phyloP scores from a whole-genome alignment of 2,329 filamentous ascomycete species.

The Alternaria ventricosa region DNA sequence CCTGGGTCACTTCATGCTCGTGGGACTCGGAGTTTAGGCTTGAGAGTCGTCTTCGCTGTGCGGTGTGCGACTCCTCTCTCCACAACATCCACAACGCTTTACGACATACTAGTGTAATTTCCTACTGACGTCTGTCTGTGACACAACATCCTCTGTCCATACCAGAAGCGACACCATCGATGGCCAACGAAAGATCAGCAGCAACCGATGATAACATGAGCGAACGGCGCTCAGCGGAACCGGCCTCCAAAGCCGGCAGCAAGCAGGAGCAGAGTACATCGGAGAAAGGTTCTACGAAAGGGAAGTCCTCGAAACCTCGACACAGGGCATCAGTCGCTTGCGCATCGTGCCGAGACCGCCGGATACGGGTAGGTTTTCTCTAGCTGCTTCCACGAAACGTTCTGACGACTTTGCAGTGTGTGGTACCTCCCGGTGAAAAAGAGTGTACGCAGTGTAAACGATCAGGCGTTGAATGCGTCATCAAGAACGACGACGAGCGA shows the following conservation, averaged over 20 bases:
- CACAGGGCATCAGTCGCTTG: constrained; percentile 62
- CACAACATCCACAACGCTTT: constrained; percentile 6
- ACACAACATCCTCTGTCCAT: neutral
- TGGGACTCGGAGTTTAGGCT: constrained; percentile 21
- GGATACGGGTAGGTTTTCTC: constrained; percentile 47
- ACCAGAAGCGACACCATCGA: neutral
- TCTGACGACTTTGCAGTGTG: constrained; percentile 51
- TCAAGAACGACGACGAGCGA: constrained; percentile 65
- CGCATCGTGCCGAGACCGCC: constrained; percentile 58
- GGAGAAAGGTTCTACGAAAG: constrained; percentile 19
- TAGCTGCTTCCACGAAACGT: constrained; percentile 18
- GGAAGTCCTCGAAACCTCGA: constrained; percentile 41
- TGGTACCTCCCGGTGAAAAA: constrained; percentile 60
- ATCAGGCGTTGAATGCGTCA: constrained; percentile 60
- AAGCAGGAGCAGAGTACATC: constrained; percentile 18
- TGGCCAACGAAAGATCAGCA: constrained; percentile 19
- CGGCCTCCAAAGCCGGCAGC: constrained; percentile 17
- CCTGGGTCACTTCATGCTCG: constrained; percentile 9
- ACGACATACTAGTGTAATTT: neutral
- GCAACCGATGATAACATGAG: constrained; percentile 16
- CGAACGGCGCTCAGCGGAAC: constrained; percentile 22
- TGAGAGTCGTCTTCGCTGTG: constrained; percentile 11
- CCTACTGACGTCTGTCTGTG: neutral
- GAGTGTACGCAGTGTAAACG: constrained; percentile 62
- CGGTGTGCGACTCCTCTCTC: constrained; percentile 1